A percentile compares a stretch with the other conserved stretches of the same genome.
phyloP scores from a whole-genome alignment of 805 yeast genomes.

The Ogataea chonburiensis region DNA sequence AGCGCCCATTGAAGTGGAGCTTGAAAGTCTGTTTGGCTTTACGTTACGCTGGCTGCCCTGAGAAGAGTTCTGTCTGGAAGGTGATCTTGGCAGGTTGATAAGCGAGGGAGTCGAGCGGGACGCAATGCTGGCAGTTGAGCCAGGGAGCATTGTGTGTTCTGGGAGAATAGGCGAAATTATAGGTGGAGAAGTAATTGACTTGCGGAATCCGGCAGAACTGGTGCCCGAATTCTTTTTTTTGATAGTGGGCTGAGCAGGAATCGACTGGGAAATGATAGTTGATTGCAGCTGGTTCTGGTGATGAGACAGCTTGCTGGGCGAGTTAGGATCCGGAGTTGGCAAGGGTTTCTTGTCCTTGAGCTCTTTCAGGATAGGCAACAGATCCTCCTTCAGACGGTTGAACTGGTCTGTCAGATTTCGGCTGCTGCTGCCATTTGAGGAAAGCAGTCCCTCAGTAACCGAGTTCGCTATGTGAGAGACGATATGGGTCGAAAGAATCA shows the following conservation, averaged over 20 bases:
- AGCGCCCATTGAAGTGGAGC: conserved; percentile 14
- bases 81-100: conserved; percentile 10
- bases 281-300: conserved; percentile 27
- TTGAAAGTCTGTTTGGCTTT: conserved; percentile 12
- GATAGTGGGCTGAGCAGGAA: conserved; percentile 8
- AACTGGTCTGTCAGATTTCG: conserved; percentile 52
- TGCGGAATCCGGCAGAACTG: conserved; percentile 10
- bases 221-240: conserved; percentile 11
- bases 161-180: conserved; percentile 20
- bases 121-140: conserved; percentile 4
- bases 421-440: conserved; percentile 15
- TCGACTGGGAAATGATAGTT: conserved; percentile 23
- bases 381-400: conserved; percentile 57
- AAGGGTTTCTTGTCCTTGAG: conserved; percentile 66
- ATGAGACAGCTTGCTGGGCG: conserved; percentile 17
- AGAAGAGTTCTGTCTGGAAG: conserved; percentile 6
- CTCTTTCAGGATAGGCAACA: conserved; percentile 60
- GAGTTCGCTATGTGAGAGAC: conserved; percentile 25
- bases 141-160: conserved; percentile 11
- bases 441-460: conserved; percentile 22
- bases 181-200: conserved; percentile 21
- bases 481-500: conserved; percentile 26
- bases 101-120: conserved; percentile 10
- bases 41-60: conserved; percentile 8
- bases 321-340: conserved; percentile 51